Percentiles rank a stretch among this genome's conserved stretches.
phyloP scores from a whole-genome alignment of 148 eudicot genomes.

The Beta vulgaris region DNA sequence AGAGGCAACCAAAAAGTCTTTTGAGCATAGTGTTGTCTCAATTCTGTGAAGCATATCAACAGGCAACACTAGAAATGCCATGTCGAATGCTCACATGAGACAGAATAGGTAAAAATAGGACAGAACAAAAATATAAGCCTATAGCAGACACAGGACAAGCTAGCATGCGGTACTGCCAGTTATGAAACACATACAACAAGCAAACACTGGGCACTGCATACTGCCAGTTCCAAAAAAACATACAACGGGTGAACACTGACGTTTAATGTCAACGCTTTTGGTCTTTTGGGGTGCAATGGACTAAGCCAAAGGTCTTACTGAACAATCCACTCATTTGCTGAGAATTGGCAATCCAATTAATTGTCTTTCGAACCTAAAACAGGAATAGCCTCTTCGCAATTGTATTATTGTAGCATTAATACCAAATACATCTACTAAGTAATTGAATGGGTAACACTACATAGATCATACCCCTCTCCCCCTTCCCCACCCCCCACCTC shows the following conservation, averaged over 20 bases:
- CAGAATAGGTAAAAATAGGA: no score
- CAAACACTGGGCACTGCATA: no score
- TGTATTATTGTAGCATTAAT: neutral
- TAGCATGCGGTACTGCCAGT: neutral
- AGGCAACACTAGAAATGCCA: no score
- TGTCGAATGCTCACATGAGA: no score
- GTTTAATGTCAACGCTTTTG: neutral
- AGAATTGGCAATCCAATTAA: neutral
- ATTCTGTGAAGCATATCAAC: no score
- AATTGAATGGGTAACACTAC: neutral
- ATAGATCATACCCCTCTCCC: neutral
- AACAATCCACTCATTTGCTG: neutral
- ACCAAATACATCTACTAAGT: neutral
- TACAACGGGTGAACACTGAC: no score
- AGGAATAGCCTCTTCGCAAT: neutral
- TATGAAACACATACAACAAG: neutral
- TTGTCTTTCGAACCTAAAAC: neutral
- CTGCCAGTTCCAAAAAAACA: no score
- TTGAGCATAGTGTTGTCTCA: no score
- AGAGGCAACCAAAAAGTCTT: no score
- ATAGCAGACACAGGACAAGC: no score
- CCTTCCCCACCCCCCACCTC: neutral
- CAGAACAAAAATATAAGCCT: no score
- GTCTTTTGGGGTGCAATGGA: neutral
- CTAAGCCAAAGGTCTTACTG: neutral